Evolutionary conservation across 192 early-diverging fungal species (phyloP).

Genomic region (Coemansia sp.): DNA sequence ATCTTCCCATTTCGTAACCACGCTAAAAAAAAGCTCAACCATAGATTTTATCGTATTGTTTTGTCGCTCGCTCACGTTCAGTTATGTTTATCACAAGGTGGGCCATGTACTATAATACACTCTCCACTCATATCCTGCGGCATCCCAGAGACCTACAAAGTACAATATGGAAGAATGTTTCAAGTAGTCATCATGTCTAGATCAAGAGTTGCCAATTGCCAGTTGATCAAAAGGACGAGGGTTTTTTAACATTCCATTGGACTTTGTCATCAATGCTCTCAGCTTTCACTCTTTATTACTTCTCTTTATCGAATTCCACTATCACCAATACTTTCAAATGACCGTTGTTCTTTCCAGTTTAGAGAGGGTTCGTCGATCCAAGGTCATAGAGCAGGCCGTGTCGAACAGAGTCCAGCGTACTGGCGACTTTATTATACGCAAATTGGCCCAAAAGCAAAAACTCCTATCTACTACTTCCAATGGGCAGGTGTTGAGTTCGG

Average conservation of each 20-base stretch:
- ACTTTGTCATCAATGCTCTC: neutral
- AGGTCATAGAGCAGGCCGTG: slow-evolving; percentile 18
- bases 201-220: neutral
- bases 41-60: neutral
- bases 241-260: neutral
- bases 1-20: neutral
- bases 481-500: neutral
- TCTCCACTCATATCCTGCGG: too few relatives aligned
- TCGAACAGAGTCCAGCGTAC: slow-evolving; percentile 18
- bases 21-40: neutral
- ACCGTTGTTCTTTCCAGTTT: slow-evolving; percentile 33
- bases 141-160: too few relatives aligned
- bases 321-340: slow-evolving; percentile 14
- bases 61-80: neutral
- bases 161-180: neutral
- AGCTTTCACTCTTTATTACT: neutral
- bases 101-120: too few relatives aligned
- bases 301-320: neutral
- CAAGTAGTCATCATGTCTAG: neutral
- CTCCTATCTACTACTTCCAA: neutral
- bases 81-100: too few relatives aligned
- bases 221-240: neutral
- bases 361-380: slow-evolving; percentile 30
- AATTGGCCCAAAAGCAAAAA: slow-evolving; percentile 30
- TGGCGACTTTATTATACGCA: slow-evolving; percentile 42